A percentile compares a stretch with the other conserved stretches of the same genome.
These are phyloP conservation scores for Beauveria sp. DNA, from an alignment of 2,329 filamentous ascomycete genomes.

Conservation along the genomic window DNA sequence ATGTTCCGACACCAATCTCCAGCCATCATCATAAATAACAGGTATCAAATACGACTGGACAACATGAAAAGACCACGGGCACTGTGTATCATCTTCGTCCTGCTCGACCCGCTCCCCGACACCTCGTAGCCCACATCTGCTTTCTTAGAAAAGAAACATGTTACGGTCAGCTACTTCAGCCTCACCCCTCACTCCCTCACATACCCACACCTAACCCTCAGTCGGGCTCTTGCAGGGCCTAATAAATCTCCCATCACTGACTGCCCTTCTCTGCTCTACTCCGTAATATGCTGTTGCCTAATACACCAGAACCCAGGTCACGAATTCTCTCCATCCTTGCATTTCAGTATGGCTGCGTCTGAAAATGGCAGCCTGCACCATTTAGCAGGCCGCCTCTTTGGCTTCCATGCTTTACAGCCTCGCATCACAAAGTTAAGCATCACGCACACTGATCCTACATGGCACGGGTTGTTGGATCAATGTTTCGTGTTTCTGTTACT, in stretches of 20 bases:
- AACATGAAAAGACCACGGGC: no score
- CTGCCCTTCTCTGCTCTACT: no score
- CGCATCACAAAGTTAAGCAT: neutral
- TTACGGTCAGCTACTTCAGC: neutral
- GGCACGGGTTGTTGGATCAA: constrained; percentile 3
- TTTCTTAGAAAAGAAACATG: no score
- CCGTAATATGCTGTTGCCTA: neutral
- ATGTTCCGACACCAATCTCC: neutral
- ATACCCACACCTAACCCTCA: neutral
- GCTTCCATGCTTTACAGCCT: neutral
- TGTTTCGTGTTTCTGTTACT: constrained; percentile 12
- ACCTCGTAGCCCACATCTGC: no score
- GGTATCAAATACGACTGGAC: neutral
- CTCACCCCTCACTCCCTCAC: neutral
- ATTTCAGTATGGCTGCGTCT: neutral
- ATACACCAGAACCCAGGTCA: neutral
- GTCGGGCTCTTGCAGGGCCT: neutral
- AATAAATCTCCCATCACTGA: no score
- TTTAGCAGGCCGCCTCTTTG: neutral
- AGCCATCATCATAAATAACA: neutral
- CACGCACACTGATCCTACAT: neutral
- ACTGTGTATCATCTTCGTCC: no score
- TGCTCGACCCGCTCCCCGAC: no score
- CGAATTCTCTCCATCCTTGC: neutral
- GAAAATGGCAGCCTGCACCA: constrained; percentile 2